Evolutionary conservation across 176 grass and related monocot genomes (phyloP).

Genomic region (Saccharum spontaneum): DNA sequence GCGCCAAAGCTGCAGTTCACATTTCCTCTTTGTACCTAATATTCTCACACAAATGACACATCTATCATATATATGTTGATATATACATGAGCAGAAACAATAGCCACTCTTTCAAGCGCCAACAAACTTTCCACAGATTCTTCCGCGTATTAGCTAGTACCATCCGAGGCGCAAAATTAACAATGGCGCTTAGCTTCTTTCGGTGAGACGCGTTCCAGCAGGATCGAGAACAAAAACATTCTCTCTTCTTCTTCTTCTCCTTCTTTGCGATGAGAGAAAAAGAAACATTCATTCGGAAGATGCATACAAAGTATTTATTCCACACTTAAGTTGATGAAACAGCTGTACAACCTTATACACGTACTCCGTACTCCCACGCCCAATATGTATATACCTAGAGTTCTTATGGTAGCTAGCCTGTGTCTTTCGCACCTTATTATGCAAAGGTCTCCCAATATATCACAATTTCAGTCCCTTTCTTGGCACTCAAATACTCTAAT

Average conservation of each 20-base stretch:
- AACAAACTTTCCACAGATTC: conserved; percentile 37
- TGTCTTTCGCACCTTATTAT: background rate
- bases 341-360: background rate
- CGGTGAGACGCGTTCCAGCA: background rate
- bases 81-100: background rate
- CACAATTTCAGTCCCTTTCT: conserved; percentile 15
- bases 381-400: background rate
- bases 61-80: conserved; percentile 25
- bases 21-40: conserved; percentile 42
- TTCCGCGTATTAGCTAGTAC: conserved; percentile 41
- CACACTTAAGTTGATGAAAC: background rate
- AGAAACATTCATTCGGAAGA: background rate
- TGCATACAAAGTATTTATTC: background rate
- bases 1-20: conserved; percentile 39
- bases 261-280: background rate
- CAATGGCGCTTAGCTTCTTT: background rate
- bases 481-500: conserved; percentile 11
- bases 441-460: background rate
- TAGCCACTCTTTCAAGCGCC: conserved; percentile 10
- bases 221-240: conserved; percentile 6
- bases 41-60: conserved; percentile 24
- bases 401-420: background rate
- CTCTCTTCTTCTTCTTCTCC: background rate
- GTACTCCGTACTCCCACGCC: background rate
- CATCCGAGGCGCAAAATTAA: conserved; percentile 1